Evolutionary conservation across 192 early-diverging fungal genomes (phyloP).

Genomic region (Coemansia javaensis): DNA sequence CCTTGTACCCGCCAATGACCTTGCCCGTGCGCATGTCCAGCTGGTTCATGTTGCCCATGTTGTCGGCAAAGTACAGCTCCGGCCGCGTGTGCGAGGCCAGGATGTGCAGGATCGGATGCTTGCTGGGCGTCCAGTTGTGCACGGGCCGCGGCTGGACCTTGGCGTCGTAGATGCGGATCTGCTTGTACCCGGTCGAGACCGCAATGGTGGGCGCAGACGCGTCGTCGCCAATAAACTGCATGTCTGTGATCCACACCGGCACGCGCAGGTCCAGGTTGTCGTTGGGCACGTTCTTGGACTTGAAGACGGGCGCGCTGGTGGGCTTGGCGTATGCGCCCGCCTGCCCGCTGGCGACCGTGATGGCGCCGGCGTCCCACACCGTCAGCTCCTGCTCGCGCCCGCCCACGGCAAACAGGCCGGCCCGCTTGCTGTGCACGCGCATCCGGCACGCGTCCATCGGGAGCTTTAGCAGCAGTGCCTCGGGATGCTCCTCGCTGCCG

Average conservation of each 20-base stretch:
- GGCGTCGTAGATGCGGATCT: conserved; percentile 84
- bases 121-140: conserved; percentile 61
- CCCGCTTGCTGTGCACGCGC: conserved; percentile 59
- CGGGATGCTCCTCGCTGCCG: no score
- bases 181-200: conserved; percentile 65
- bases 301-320: conserved; percentile 55
- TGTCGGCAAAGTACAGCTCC: conserved; percentile 64
- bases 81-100: conserved; percentile 46
- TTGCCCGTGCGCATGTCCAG: conserved; percentile 58
- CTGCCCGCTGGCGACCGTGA: conserved; percentile 10
- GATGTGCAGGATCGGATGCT: conserved; percentile 59
- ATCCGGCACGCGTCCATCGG: conserved; percentile 60
- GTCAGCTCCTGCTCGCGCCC: conserved; percentile 83
- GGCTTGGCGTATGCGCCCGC: conserved; percentile 18
- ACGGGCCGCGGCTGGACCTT: conserved; percentile 64
- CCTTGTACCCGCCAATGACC: conserved; percentile 59
- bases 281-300: conserved; percentile 79
- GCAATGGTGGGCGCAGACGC: conserved; percentile 48
- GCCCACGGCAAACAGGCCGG: conserved; percentile 72
- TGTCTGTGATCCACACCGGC: conserved; percentile 84
- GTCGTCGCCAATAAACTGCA: conserved; percentile 62
- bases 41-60: conserved; percentile 56
- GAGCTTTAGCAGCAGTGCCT: conserved; percentile 21
- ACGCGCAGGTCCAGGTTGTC: conserved; percentile 77
- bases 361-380: conserved; percentile 55